Conservation (phyloP, 1,139 yeast species). For the Geotrichum restrictum region DNA sequence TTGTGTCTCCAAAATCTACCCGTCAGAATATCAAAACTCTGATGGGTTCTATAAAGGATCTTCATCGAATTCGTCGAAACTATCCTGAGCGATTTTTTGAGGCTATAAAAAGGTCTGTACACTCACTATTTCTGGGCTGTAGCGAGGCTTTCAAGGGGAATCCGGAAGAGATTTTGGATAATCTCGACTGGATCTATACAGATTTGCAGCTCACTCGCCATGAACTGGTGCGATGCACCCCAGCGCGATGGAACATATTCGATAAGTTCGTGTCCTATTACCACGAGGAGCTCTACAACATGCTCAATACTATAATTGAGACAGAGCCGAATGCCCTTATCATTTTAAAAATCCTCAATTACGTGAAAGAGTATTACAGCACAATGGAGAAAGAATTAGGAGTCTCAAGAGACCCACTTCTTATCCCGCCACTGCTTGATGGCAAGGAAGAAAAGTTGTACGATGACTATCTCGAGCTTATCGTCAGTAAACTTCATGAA, state of each 20-base stretch:
- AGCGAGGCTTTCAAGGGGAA: conserved; percentile 52
- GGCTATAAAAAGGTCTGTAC: conserved; percentile 57
- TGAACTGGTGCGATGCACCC: conserved; percentile 54
- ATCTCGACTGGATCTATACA: conserved; percentile 78
- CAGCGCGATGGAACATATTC: conserved; percentile 74
- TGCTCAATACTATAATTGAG: conserved; percentile 60
- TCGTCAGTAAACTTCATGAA: conserved; percentile 69
- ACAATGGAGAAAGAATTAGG: conserved; percentile 47
- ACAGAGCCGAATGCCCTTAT: conserved; percentile 57
- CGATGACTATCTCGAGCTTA: conserved; percentile 68
- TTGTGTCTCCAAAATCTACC: conserved; percentile 1
- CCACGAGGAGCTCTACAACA: conserved; percentile 60
- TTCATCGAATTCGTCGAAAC: conserved; percentile 47
- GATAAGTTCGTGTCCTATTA: conserved; percentile 61
- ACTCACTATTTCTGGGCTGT: conserved; percentile 65
- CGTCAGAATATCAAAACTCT: conserved; percentile 14
- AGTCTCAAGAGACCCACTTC: conserved; percentile 39
- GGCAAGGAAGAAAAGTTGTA: conserved; percentile 66
- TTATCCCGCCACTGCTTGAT: conserved; percentile 43
- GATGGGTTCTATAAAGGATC: conserved; percentile 24
- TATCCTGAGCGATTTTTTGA: conserved; percentile 64
- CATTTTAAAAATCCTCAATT: conserved; percentile 54
- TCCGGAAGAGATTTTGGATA: conserved; percentile 58
- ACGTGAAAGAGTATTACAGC: conserved; percentile 63
- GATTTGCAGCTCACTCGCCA: conserved; percentile 66